Evolutionary conservation across 2,329 filamentous ascomycete species (phyloP).

Genomic region (Trichoderma koningiopsis): DNA sequence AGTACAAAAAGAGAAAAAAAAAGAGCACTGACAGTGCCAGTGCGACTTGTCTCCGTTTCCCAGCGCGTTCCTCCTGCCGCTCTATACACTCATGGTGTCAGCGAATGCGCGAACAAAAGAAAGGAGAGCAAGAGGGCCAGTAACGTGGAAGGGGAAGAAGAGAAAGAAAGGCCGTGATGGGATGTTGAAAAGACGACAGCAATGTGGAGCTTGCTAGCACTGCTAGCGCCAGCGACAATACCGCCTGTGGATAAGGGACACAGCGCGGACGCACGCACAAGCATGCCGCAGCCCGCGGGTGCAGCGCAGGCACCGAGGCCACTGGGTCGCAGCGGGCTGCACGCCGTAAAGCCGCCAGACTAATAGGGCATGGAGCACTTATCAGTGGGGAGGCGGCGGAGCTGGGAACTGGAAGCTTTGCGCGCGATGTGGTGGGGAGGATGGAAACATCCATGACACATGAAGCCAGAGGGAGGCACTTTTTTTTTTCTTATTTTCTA

Average conservation of each 20-base stretch:
- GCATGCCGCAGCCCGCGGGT: background rate
- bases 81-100: constrained; percentile 26
- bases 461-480: background rate
- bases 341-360: background rate
- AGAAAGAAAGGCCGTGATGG: constrained; percentile 21
- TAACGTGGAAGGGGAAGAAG: constrained; percentile 20
- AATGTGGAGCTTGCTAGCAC: constrained; percentile 1
- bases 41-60: constrained; percentile 23
- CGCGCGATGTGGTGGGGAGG: constrained; percentile 17
- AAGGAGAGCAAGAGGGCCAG: constrained; percentile 28
- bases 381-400: constrained; percentile 20
- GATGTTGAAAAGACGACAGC: background rate
- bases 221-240: background rate
- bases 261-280: background rate
- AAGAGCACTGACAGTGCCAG: constrained; percentile 1
- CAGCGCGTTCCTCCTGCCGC: constrained; percentile 19
- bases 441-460: background rate
- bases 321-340: background rate
- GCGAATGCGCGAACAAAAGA: background rate
- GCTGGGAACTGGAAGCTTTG: constrained; percentile 16
- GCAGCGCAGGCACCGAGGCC: background rate
- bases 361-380: constrained; percentile 3
- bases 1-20: background rate
- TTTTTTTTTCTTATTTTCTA: background rate
- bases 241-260: background rate